Evolutionary conservation across 768 basidiomycete species (phyloP), one percentile per base, ranked within the genome.

Genomic region (Tulasnella sp.): DNA sequence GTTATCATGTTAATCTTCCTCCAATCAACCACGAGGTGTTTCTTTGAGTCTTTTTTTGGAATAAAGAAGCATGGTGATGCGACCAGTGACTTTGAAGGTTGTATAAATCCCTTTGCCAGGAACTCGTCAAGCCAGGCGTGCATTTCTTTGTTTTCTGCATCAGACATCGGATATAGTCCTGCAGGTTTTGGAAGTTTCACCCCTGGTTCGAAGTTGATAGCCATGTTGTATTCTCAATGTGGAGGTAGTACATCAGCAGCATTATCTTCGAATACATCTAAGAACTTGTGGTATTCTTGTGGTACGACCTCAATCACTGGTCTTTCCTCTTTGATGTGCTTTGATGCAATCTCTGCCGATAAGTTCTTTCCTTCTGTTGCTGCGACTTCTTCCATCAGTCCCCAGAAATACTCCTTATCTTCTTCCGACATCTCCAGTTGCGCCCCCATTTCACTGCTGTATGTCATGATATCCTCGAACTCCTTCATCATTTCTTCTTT

Each of bases 21-120:
- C 17, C 29, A 52, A 27, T 52, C 24, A 19, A 52, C 30, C 19
- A 22, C 21, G 11, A 27, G 50, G 7, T 22, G 8, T 19, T 11
- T 45, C 57, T 54, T 53, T 55, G 49, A 30, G 53, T 62, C 51
- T 64, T 65, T 22, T 57, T 59, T 48, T 48, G 19, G 19, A 29
- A 48, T 48, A n/a, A 22, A 48, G 55, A 65, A 57, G 63, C 44
- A 50, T 5, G 29, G 64, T 53, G 58, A n/a, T n/a, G 38, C 22
- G 5, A 53, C 58, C 2, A 69, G 61, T 3, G 70, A 70, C n/a
- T 63, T 61, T 1, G 70, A 71, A 15, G 56, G 64, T 0, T 67
- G 64, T 46, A 76, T 75, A 49, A 69, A 70, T 1, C 75, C 75
- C 31, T 65, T 68, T 1, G 34, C 38, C 43, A 76, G 69, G 49